These are phyloP conservation scores for Ajuga chamaepitys DNA, from an alignment of 257 asterid species.

Conservation along the genomic window DNA sequence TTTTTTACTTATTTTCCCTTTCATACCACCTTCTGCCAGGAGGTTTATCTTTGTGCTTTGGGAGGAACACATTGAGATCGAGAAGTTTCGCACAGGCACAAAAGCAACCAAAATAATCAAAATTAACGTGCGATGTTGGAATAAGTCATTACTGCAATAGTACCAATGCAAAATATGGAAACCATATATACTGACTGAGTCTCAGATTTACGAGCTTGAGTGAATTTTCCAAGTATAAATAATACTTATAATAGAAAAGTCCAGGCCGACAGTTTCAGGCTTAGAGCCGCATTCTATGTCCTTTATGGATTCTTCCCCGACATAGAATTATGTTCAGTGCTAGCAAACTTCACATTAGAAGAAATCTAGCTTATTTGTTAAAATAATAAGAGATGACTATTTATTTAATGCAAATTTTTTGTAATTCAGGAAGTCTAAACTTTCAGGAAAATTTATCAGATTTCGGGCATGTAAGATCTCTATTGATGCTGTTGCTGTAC, in stretches of 20 bases:
- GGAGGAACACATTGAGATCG: background rate
- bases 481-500: background rate
- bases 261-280: background rate
- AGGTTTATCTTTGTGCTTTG: background rate
- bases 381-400: background rate
- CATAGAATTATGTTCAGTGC: background rate
- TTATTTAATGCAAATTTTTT: background rate
- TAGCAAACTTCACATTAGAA: background rate
- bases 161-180: background rate
- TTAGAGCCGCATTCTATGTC: background rate
- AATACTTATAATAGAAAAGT: background rate
- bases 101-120: background rate
- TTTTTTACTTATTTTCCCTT: too few species aligned
- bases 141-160: background rate
- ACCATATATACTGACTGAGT: background rate
- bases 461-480: background rate
- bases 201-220: background rate
- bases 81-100: background rate
- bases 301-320: background rate
- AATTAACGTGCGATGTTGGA: background rate
- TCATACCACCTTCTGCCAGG: background rate
- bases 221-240: background rate
- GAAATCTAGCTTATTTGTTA: background rate
- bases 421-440: background rate
- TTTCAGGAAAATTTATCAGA: background rate